Evolutionary conservation across 345 rosid genomes (phyloP).

Genomic region (Aethionema arabicum): DNA sequence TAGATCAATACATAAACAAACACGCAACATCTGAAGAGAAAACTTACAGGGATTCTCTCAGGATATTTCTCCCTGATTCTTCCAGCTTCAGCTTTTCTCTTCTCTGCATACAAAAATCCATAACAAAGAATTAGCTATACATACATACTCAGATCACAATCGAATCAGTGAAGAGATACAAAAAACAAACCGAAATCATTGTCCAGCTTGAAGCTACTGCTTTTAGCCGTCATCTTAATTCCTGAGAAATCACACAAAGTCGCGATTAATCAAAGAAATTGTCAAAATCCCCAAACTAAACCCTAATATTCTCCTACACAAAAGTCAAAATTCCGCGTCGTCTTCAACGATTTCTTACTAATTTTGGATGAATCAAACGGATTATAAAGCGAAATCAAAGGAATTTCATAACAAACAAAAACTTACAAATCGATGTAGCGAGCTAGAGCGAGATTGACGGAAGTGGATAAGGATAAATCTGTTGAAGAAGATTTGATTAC

Average conservation of each 20-base stretch:
- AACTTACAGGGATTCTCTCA: constrained; percentile 67
- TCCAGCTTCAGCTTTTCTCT: constrained; percentile 68
- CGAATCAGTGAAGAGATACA: background rate
- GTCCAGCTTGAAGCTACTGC: constrained; percentile 60
- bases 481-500: background rate
- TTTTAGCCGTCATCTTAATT: constrained; percentile 45
- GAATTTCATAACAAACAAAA: constrained; percentile 1
- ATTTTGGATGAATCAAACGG: constrained; percentile 6
- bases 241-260: background rate
- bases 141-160: background rate
- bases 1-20: background rate
- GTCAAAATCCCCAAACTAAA: background rate
- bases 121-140: background rate
- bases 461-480: constrained; percentile 27
- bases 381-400: background rate
- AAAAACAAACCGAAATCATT: constrained; percentile 57
- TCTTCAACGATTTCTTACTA: background rate
- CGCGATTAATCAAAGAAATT: background rate
- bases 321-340: background rate
- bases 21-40: background rate
- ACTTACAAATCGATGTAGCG: constrained; percentile 10
- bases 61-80: constrained; percentile 74
- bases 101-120: constrained; percentile 43
- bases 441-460: constrained; percentile 9
- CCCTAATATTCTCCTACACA: constrained; percentile 4